Percentiles rank a stretch among this genome's conserved stretches.
phyloP scores from a whole-genome alignment of 2,329 filamentous ascomycete genomes.

The Colletotrichum melonis region DNA sequence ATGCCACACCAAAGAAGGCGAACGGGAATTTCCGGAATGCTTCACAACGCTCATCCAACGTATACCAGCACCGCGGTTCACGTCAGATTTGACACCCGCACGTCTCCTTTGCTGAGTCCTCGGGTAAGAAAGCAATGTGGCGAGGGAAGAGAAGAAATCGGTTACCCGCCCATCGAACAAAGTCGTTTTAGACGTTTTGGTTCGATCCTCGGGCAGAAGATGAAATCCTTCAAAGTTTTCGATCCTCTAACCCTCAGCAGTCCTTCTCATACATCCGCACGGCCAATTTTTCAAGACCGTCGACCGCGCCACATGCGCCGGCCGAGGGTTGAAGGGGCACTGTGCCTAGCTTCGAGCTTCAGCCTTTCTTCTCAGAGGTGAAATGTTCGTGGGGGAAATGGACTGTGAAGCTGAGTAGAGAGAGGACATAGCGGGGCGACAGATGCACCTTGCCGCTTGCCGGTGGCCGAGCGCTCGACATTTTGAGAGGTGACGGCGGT shows the following conservation, averaged over 20 bases:
- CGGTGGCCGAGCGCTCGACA: slow-evolving; percentile 17
- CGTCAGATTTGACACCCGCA: slow-evolving; percentile 27
- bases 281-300: slow-evolving; percentile 10
- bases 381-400: not conserved
- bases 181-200: slow-evolving; percentile 20
- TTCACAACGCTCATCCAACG: not conserved
- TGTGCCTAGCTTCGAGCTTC: not conserved
- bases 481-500: not conserved
- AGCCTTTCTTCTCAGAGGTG: not conserved
- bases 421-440: slow-evolving; percentile 20
- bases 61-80: slow-evolving; percentile 13
- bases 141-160: not conserved
- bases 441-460: slow-evolving; percentile 17
- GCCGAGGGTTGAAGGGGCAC: not conserved
- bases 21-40: not conserved
- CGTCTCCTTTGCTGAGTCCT: slow-evolving; percentile 7
- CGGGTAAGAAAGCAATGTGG: not conserved
- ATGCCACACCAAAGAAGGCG: not conserved
- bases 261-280: slow-evolving; percentile 27
- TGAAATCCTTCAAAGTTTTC: slow-evolving; percentile 28
- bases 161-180: not conserved
- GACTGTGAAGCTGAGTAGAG: no score
- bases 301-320: slow-evolving; percentile 18
- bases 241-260: not conserved
- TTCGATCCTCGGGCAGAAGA: slow-evolving; percentile 33